A percentile compares a stretch with the other conserved stretches of the same genome.
Conservation (phyloP, 108 stramenopile genomes). For the Cyclotella choctawhatcheeana region DNA sequence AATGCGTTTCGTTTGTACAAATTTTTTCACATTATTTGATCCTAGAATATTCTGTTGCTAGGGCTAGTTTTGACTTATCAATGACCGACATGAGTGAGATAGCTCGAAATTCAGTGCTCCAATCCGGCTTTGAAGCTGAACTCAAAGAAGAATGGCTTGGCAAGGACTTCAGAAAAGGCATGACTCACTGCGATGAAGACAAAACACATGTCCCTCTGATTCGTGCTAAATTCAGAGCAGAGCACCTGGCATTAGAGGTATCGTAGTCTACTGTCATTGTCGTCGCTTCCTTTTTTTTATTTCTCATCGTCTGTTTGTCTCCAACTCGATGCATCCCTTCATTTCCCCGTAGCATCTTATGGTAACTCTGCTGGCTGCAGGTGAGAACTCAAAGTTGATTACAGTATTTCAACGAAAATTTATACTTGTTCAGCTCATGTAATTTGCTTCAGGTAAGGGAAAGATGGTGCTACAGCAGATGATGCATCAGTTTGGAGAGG, state of each 20-base stretch:
- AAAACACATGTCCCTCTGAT: conserved; percentile 91
- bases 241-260: conserved; percentile 89
- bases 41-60: conserved; percentile 98
- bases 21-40: conserved; percentile 24
- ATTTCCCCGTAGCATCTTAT: too few relatives aligned
- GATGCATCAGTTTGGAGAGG: conserved; percentile 85
- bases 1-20: too few relatives aligned
- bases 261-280: too few relatives aligned
- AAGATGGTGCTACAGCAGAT: conserved; percentile 80
- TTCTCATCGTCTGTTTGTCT: too few relatives aligned
- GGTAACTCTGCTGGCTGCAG: too few relatives aligned
- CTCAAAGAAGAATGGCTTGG: conserved; percentile 97
- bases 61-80: conserved; percentile 95
- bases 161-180: conserved; percentile 76
- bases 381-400: too few relatives aligned
- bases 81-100: conserved; percentile 99
- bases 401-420: too few relatives aligned
- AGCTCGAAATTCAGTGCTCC: conserved; percentile 94
- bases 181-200: conserved; percentile 88
- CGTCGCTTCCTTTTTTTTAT: too few relatives aligned
- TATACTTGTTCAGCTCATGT: conserved; percentile 80
- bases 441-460: conserved; percentile 85
- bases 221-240: conserved; percentile 88
- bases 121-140: conserved; percentile 94
- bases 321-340: too few relatives aligned